Base-by-base conservation (phyloP, 208 protist species). In the Crithidia fasciculata region DNA sequence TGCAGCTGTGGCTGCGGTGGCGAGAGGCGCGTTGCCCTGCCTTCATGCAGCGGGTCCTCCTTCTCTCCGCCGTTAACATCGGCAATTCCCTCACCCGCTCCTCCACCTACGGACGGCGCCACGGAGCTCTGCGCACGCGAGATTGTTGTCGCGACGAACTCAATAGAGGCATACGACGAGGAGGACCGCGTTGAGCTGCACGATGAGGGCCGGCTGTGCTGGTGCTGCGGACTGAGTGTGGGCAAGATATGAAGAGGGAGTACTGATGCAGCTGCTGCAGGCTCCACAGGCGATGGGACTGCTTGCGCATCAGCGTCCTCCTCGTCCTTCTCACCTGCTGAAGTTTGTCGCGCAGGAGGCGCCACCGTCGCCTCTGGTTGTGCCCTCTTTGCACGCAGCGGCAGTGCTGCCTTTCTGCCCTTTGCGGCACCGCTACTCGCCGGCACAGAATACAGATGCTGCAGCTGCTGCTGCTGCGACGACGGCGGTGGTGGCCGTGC, bases 121-220 rank as follows among this genome's bases (percentile, higher is more conserved):
- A 43, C 61, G n/a, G 61, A 55, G 45, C 61, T 53, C 44, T 55
- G 61, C 61, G 5, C 3, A 4, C 45, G 45, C 19, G 61, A 66
- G n/a, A 18, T 7, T 5, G 61, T 66, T 2, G 45, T 45, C 4
- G 54, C 18, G 61, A 41, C 45, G 12, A 66, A 66, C 19, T 66
- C 45, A 19, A 66, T 66, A 0, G 61, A 66, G 45, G 61, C 52
- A 19, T 41, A 66, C 19, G 61, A 40, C 41, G 45, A 55, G 8
- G 61, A 54, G 44, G 45, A 52, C 0, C 45, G 7, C 28, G 61
- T 39, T 5, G 15, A 18, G 45, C 9, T 13, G 9, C 45, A 13
- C 43, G 60, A 65, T 6, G 44, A 36, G 7, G 60, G 8, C 5
- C 12, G 5, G 18, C 5, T 36, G n/a, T 41, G 40, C n/a, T 4